These are phyloP conservation scores for Pseudogymnoascus sp. DNA, from an alignment of 2,329 filamentous ascomycete genomes.

Conservation along the genomic window DNA sequence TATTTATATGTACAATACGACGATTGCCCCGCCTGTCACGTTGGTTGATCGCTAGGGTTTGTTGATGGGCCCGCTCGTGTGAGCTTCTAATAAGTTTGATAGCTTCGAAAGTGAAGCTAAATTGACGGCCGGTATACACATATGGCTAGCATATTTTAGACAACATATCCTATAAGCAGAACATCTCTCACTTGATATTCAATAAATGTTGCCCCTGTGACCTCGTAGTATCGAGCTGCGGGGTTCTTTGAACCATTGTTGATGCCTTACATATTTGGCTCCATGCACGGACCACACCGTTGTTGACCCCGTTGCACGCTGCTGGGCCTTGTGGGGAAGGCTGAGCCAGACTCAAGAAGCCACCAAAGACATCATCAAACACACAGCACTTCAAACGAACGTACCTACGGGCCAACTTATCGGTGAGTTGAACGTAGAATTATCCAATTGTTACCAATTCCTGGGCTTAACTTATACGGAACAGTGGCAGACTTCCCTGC, in stretches of 20 bases:
- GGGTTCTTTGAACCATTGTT: neutral
- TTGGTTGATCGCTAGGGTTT: neutral
- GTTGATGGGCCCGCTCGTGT: neutral
- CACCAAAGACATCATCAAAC: neutral
- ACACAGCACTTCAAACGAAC: neutral
- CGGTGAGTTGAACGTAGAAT: neutral
- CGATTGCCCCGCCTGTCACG: neutral
- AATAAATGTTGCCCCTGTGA: neutral
- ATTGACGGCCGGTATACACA: neutral
- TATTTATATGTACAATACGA: neutral
- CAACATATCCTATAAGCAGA: neutral
- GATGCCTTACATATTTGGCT: neutral
- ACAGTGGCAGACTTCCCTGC: neutral
- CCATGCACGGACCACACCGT: neutral
- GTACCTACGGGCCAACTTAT: neutral
- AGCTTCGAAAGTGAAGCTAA: neutral
- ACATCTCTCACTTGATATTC: neutral
- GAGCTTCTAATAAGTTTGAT: neutral
- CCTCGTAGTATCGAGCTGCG: neutral
- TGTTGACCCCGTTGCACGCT: slow-evolving; percentile 2
- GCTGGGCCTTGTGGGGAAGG: slow-evolving; percentile 4
- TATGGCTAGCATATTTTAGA: neutral
- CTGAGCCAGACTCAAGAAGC: neutral
- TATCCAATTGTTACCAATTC: neutral
- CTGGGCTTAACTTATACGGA: neutral